These are phyloP conservation scores for Fusarium sp. DNA, from an alignment of 2,329 filamentous ascomycete genomes.

Conservation along the genomic window DNA sequence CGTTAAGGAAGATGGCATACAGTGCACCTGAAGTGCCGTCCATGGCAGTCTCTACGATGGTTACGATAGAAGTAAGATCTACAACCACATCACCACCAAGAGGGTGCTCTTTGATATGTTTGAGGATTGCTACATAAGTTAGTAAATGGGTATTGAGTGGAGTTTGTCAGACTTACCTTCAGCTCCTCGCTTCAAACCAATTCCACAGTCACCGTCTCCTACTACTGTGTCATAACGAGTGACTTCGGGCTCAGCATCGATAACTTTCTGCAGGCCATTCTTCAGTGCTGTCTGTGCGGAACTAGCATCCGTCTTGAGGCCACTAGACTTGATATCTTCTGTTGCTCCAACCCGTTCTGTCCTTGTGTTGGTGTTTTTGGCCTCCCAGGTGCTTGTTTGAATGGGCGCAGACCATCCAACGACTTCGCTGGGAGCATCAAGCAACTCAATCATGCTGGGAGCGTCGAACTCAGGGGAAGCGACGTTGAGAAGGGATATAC, in stretches of 20 bases:
- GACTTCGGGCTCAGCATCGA: constrained; percentile 77
- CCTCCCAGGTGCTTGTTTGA: constrained; percentile 73
- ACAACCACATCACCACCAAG: constrained; percentile 66
- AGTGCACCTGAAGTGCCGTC: constrained; percentile 73
- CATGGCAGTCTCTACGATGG: constrained; percentile 69
- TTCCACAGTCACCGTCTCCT: constrained; percentile 91
- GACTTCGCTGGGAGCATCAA: constrained; percentile 78
- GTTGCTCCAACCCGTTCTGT: constrained; percentile 54
- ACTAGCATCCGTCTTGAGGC: constrained; percentile 65
- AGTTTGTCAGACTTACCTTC: constrained; percentile 66
- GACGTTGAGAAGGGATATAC: constrained; percentile 76
- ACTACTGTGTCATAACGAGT: constrained; percentile 85
- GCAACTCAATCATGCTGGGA: constrained; percentile 74
- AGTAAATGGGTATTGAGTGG: constrained; percentile 17
- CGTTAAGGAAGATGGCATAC: constrained; percentile 89
- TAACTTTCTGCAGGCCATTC: constrained; percentile 70
- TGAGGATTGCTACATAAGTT: constrained; percentile 62
- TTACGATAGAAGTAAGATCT: constrained; percentile 66
- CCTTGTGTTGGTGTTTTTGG: constrained; percentile 62
- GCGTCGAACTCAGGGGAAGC: constrained; percentile 69
- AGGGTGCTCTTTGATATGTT: constrained; percentile 60
- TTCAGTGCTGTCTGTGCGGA: constrained; percentile 66
- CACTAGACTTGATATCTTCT: constrained; percentile 59
- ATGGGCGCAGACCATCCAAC: constrained; percentile 78
- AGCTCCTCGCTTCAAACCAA: constrained; percentile 87